Base-by-base conservation (phyloP, 305 asterid species). In the Andrographis paniculata region DNA sequence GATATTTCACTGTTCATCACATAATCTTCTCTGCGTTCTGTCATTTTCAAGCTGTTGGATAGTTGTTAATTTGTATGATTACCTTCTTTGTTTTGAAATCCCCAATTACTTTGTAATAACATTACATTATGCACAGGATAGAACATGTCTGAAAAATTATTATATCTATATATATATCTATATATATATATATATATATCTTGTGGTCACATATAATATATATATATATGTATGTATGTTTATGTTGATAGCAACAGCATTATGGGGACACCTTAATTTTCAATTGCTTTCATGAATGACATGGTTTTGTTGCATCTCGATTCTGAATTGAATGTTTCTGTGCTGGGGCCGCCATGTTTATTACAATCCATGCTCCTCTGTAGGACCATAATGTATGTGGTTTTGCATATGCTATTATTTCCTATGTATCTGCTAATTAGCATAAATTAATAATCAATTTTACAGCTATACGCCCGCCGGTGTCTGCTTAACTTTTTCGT, bases 381-480 rank as follows among this genome's bases (percentile, higher is more conserved):
- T 66, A 63, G 87, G 87, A 45, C 87, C 84, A 67, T 65, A 55
- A 31, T 66, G n/a, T n/a, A 52, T 76, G 70, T 78, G 76, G 77
- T 65, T n/a, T n/a, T 65, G 69, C 61, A 61, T 65, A 65, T 67
- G 58, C 57, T 60, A 42, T n/a, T n/a, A n/a, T 73, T 67, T 63
- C 41, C 58, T 54, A 48, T 62, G 47, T 52, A 43, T 45, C 43
- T 53, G 44, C 38, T 61, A 49, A 53, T 56, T 17, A 17, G 53
- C 38, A 30, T 22, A n/a, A 7, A 31, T 53, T 42, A 17, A 20
- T 45, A 40, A 50, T 18, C 49, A 17, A 53, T 36, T 20, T 16
- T 48, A 31, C 46, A 48, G 47, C 27, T 18, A 0, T 36, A 42
- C 45, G 24, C 28, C 47, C 45, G 24, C 28, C 47, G 22, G 8